Evolutionary conservation across 306 rosid species (phyloP), one percentile per base, ranked within the genome.

Genomic region (Vigna unguiculata): DNA sequence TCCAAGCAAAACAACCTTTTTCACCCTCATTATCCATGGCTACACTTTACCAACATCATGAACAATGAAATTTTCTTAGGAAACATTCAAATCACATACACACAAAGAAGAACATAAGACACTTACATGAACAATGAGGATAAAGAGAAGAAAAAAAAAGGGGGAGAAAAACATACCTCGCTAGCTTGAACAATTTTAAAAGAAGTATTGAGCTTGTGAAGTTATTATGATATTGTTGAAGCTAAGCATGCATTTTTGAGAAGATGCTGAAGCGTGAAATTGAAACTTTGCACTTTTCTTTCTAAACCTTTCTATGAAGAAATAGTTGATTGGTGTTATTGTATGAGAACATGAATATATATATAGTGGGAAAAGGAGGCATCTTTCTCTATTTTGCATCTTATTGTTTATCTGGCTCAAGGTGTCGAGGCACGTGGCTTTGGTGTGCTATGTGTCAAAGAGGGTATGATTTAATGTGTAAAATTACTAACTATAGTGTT

Each of bases 361-460:
- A 69, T 22, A 8, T 1, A 22, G 41, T 74, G 21, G 22, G 28
- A 24, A 3, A 20, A 22, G 28, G 12, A 36, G 22, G 70, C 48
- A 62, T 48, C 72, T 75, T 63, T 60, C 19, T 43, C 11, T 43
- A 43, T 43, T 40, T 43, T 43, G 48, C 15, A 11, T 43, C 15
- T 43, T 8, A 43, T 43, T 47, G 3, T 43, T 47, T 51, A 36
- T 51, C 61, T 62, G 52, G 19, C 51, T 20, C 71, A 13, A 62
- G 20, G 80, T 64, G 80, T 65, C 53, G 7, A 14, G 28, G 45
- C 80, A 76, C 73, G 80, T 65, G 80, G 73, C 80, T 64, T 49
- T 30, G 49, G 40, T 30, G 40, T 75, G 62, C 54, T 48, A 13
- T 60, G 79, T 60, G 60, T 64, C 71, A 19, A 40, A 61, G n/a